Conservation (phyloP, 495 filamentous ascomycete species). For the Talaromyces thailandensis region DNA sequence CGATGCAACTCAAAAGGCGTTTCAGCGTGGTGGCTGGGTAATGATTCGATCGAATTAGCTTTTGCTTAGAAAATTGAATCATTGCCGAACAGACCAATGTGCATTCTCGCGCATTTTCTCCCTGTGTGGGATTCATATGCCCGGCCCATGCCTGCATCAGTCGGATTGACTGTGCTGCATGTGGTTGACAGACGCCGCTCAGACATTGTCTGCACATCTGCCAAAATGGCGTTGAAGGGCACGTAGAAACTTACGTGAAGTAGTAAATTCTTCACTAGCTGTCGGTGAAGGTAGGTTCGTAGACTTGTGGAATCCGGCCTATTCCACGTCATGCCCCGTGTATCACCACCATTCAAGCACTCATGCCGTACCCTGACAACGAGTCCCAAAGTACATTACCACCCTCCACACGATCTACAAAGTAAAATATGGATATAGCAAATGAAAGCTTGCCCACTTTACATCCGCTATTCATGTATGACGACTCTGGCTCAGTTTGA, state of each 20-base stretch:
- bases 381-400: too few relatives aligned
- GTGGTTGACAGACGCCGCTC: neutral
- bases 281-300: neutral
- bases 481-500: too few relatives aligned
- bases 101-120: conserved; percentile 5
- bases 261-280: neutral
- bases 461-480: too few relatives aligned
- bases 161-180: neutral
- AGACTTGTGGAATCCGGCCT: neutral
- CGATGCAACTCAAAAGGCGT: conserved; percentile 1
- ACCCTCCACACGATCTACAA: too few relatives aligned
- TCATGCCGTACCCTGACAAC: too few relatives aligned
- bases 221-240: neutral
- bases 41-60: conserved; percentile 9
- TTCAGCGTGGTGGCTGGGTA: conserved; percentile 9
- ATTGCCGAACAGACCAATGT: conserved; percentile 10
- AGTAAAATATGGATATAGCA: too few relatives aligned
- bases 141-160: neutral
- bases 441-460: too few relatives aligned
- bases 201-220: neutral
- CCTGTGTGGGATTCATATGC: neutral
- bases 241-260: neutral
- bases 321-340: too few relatives aligned
- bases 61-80: conserved; percentile 9
- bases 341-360: too few relatives aligned